These are phyloP conservation scores for Echinosophora koreensis DNA, from an alignment of 306 rosid species.

Conservation along the genomic window DNA sequence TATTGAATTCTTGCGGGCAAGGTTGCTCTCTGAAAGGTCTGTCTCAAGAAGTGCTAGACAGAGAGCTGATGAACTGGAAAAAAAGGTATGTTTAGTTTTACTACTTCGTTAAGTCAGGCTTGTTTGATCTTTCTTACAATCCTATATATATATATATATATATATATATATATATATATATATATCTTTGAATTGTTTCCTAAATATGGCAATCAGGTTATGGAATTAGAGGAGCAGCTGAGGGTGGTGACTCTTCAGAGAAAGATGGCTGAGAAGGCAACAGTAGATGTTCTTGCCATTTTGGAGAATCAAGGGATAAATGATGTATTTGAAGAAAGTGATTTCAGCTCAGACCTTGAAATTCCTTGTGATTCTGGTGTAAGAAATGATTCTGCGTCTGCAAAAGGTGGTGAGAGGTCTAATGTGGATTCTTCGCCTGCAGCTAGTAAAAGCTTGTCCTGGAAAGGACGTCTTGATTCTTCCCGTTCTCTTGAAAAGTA, in stretches of 20 bases:
- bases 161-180: constrained; percentile 38
- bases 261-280: constrained; percentile 95
- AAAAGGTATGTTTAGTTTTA: constrained; percentile 59
- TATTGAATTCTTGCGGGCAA: constrained; percentile 85
- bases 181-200: constrained; percentile 29
- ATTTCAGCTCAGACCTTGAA: constrained; percentile 78
- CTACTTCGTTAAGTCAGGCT: constrained; percentile 36
- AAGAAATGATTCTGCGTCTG: constrained; percentile 49
- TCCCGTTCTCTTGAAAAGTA: constrained; percentile 64
- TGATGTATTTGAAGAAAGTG: constrained; percentile 75
- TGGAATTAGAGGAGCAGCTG: constrained; percentile 85
- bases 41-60: constrained; percentile 87
- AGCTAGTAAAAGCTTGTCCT: constrained; percentile 78
- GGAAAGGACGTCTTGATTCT: constrained; percentile 83
- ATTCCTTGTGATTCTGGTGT: constrained; percentile 63
- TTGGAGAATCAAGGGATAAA: constrained; percentile 80
- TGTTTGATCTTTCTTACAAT: constrained; percentile 29
- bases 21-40: constrained; percentile 90
- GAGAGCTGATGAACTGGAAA: constrained; percentile 84
- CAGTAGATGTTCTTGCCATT: constrained; percentile 90
- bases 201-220: constrained; percentile 60
- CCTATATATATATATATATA: constrained; percentile 35
- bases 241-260: constrained; percentile 74
- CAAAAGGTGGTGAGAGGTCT: constrained; percentile 55
- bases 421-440: constrained; percentile 67